A percentile compares a stretch with the other conserved stretches of the same genome.
These are phyloP conservation scores for Aspergillus transmontanensis DNA, from an alignment of 2,329 filamentous ascomycete genomes.

Conservation along the genomic window DNA sequence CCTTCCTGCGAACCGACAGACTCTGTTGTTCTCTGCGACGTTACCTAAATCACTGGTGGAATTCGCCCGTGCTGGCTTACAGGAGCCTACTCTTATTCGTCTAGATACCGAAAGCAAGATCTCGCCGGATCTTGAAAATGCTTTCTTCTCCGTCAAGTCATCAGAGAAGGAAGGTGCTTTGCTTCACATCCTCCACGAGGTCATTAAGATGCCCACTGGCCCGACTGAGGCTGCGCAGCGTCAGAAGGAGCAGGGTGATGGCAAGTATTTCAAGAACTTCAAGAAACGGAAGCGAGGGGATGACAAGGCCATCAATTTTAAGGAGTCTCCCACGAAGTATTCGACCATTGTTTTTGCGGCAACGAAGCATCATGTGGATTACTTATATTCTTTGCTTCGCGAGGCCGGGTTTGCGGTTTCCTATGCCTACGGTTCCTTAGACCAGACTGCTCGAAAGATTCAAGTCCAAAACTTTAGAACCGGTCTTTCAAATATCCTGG, in stretches of 20 bases:
- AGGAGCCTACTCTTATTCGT: slow-evolving; percentile 87
- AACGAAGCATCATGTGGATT: slow-evolving; percentile 97
- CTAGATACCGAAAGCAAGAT: slow-evolving; percentile 95
- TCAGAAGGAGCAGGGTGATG: slow-evolving; percentile 51
- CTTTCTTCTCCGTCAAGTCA: slow-evolving; percentile 91
- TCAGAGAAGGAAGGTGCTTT: slow-evolving; percentile 92
- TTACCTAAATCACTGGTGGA: slow-evolving; percentile 92
- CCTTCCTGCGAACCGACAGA: slow-evolving; percentile 81
- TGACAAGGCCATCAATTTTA: slow-evolving; percentile 53
- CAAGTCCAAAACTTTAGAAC: slow-evolving; percentile 88
- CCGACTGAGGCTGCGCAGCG: slow-evolving; percentile 55
- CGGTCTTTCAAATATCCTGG: slow-evolving; percentile 83
- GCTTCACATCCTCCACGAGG: slow-evolving; percentile 82
- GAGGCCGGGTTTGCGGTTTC: slow-evolving; percentile 85
- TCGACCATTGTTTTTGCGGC: slow-evolving; percentile 95
- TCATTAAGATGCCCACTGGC: slow-evolving; percentile 86
- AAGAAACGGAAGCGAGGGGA: slow-evolving; percentile 54
- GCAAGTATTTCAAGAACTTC: slow-evolving; percentile 40
- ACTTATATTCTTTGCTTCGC: slow-evolving; percentile 77
- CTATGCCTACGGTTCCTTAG: slow-evolving; percentile 90
- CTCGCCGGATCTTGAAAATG: slow-evolving; percentile 91
- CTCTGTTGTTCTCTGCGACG: slow-evolving; percentile 91
- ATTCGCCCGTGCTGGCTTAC: slow-evolving; percentile 88
- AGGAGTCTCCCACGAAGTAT: slow-evolving; percentile 77
- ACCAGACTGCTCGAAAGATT: slow-evolving; percentile 88